Evolutionary conservation across 768 basidiomycete species (phyloP).

Genomic region (Royoungia palumana): DNA sequence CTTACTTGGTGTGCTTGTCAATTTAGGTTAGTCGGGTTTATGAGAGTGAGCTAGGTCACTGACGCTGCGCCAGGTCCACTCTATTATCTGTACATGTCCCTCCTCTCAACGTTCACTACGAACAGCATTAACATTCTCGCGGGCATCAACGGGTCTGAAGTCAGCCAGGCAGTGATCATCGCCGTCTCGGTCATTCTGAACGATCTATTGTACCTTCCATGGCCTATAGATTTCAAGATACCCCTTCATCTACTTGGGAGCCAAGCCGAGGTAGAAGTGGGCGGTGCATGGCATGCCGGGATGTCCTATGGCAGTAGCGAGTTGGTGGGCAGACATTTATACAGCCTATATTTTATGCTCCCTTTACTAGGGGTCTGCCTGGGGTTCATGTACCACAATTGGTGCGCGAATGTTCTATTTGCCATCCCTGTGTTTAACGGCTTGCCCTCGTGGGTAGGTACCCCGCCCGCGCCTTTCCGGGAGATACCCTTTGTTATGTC

Average conservation of each 20-base stretch:
- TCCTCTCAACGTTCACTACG: conserved; percentile 93
- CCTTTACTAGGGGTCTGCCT: conserved; percentile 88
- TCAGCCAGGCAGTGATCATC: conserved; percentile 89
- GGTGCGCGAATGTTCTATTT: conserved; percentile 48
- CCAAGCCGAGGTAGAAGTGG: conserved; percentile 64
- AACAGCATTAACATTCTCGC: conserved; percentile 99
- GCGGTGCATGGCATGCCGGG: conserved; percentile 78
- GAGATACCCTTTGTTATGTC: conserved; percentile 97
- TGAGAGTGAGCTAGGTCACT: neutral
- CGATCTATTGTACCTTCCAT: conserved; percentile 91
- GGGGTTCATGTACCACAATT: conserved; percentile 94
- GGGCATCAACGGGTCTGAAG: conserved; percentile 96
- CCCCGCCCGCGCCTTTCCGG: conserved; percentile 91
- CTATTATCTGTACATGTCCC: conserved; percentile 95
- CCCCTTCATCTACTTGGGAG: conserved; percentile 68
- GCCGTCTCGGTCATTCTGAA: conserved; percentile 87
- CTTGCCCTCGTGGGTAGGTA: conserved; percentile 58
- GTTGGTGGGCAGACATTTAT: conserved; percentile 88
- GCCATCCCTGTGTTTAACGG: neutral
- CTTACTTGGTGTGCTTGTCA: conserved; percentile 74
- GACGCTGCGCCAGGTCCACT: conserved; percentile 62
- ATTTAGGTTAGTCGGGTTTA: conserved; percentile 68
- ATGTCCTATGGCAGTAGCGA: conserved; percentile 84
- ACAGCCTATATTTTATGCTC: conserved; percentile 96
- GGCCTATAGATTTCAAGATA: conserved; percentile 71